A percentile compares a stretch with the other conserved stretches of the same genome.
Evolutionary conservation across 805 yeast genomes (phyloP).

Genomic region (Starmera amethionina): DNA sequence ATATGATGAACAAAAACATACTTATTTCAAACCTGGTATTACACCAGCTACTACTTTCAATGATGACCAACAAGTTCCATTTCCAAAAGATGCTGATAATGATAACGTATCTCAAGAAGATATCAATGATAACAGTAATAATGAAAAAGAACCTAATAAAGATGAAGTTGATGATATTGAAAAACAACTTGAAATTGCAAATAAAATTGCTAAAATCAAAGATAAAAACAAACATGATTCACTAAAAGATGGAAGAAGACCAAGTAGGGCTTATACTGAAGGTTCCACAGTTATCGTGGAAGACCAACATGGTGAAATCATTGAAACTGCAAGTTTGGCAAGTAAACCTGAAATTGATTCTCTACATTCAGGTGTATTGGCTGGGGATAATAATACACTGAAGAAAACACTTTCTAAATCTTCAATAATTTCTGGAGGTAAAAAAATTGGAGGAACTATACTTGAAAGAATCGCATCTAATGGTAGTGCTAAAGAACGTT

Average conservation of each 20-base stretch:
- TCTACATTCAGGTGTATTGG: not conserved
- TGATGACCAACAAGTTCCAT: constrained; percentile 1
- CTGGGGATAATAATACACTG: not conserved
- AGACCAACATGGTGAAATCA: constrained; percentile 74
- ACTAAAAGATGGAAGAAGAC: constrained; percentile 19
- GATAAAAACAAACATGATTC: constrained; percentile 1
- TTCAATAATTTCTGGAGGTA: constrained; percentile 12
- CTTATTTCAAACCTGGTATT: constrained; percentile 9
- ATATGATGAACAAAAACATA: constrained; percentile 9
- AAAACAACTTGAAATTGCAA: no score
- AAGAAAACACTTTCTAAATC: constrained; percentile 3
- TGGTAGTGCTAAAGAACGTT: constrained; percentile 5
- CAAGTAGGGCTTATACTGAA: constrained; percentile 48
- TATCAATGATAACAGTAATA: not conserved
- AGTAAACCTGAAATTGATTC: constrained; percentile 12
- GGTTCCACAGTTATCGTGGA: constrained; percentile 68
- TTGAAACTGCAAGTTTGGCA: constrained; percentile 41
- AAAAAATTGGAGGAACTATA: constrained; percentile 6
- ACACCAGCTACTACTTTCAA: constrained; percentile 15
- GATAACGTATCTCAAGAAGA: constrained; percentile 4
- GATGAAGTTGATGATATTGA: constrained; percentile 2
- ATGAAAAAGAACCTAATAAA: not conserved
- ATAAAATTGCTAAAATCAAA: not conserved
- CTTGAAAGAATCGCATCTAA: constrained; percentile 4
- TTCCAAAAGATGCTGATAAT: constrained; percentile 1